Evolutionary conservation across 805 yeast genomes (phyloP), one percentile per base, ranked within the genome.

Genomic region (Starmerella kuoi): DNA sequence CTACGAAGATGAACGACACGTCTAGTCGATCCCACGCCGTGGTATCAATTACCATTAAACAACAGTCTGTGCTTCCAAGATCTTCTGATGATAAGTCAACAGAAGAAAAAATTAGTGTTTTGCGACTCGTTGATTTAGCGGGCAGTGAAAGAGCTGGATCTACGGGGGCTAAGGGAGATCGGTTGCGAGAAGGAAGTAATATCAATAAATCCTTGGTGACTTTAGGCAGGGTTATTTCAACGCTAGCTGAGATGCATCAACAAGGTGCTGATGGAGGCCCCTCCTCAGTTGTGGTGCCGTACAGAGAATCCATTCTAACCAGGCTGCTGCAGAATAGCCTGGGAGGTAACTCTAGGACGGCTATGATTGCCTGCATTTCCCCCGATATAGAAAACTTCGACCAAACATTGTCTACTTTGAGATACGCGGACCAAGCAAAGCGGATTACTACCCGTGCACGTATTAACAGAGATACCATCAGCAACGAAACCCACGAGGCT

Each of bases 261-360:
- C 22, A 36, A 32, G 28, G 37, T 11, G 33, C 33, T 9, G 28
- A 25, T 23, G 34, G 8, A 7, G 17, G 48, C 45, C 25, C 20
- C n/a, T 12, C 39, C 9, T 4, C 15, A 5, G 24, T 35, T 5
- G 59, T 74, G 14, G 69, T 77, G 1, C 88, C 88, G 0, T 79
- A 77, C 53, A 65, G 94, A 48, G 94, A 83, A 51, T 80, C 93
- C 0, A 66, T 70, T 0, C 62, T 83, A 41, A 83, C 94, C 0
- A 79, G 87, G 74, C 62, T 83, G 2, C 63, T 83, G 48, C 77
- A 77, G 54, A 88, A 81, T 50, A 76, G 74, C 45, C 62, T 84
- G 28, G 85, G 91, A 1, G 95, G 95, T 1, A 80, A 81, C 55
- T 78, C 91, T n/a, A 81, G 79, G 54, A 86, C 94, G 0, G 78